Evolutionary conservation across 2,329 filamentous ascomycete species (phyloP), one percentile per base, ranked within the genome.

Genomic region (Epichloe baconii): DNA sequence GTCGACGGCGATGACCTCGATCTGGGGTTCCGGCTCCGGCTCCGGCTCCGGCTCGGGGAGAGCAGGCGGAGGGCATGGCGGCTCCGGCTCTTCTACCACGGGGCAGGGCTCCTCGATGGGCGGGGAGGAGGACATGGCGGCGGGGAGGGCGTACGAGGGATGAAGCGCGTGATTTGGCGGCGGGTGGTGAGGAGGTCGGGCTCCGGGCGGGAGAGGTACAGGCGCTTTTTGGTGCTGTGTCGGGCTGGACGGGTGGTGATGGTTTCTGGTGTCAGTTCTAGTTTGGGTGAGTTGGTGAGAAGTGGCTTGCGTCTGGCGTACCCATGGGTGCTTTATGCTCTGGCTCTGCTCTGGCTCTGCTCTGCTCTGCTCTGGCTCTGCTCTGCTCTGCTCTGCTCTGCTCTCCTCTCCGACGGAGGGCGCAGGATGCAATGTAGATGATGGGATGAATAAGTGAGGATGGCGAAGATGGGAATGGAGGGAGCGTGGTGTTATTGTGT

Each of bases 161-260:
- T 62, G 56, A 69, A 60, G 43, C 64, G 66, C 6, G 69, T 72
- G 59, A 69, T 57, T 53, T 63, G 64, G 42, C 60, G 63, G 42
- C 64, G 65, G 49, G 67, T 60, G 44, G 63, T 60, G 54, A 64
- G 59, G 51, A 67, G 61, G 57, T 71, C 70, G 43, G 65, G 65
- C 48, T 64, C 65, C 7, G 70, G 68, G 42, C 67, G 67, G 41
- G 65, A 61, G 41, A 72, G 66, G 53, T 72, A 72, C 58, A 72
- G 62, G 52, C 66, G 67, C 61, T 70, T 72, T 61, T 71, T 72
- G 56, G 60, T 61, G 52, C 59, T 58, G 44, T 52, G 38, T 8
- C 50, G 50, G 15, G 43, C 53, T 54, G 17, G 21, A 37, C n/a
- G 15, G 23, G 31, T 8, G 5, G 5, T 26, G 46, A 36, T 34